Base-by-base conservation (phyloP, 2,329 filamentous ascomycete genomes). In the Trichoderma sp. region DNA sequence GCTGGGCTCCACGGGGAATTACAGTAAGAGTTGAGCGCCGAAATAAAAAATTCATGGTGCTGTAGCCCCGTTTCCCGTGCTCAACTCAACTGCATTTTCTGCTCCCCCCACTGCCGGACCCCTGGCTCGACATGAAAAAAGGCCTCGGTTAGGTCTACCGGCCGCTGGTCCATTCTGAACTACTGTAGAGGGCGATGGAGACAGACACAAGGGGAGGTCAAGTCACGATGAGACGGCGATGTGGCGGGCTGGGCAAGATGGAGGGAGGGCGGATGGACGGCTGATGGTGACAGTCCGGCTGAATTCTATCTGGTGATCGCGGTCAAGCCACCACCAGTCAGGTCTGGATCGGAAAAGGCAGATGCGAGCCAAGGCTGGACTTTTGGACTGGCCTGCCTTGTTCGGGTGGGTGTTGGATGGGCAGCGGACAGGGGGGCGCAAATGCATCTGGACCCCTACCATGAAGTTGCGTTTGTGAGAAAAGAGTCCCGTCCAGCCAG, bases 71-170 rank as follows among this genome's bases (percentile, higher is more conserved):
- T 55, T 58, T 53, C 3, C 53, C 9, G 39, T 26, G 28, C n/a
- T 57, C 47, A 23, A 50, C n/a, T 50, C n/a, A 12, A 20, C 30
- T 53, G 47, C 17, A 8, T 26, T 47, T 68, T 68, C 34, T 67
- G 57, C 34, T 13, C 8, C 30, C 43, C 64, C 64, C 64, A 57
- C 64, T 32, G 20, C 20, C 28, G 20, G 50, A 57, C 65, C 65
- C 65, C 65, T 47, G 17, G 34, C 13, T 47, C 26, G 11, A 59
- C 50, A 36, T 6, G n/a, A 47, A 6, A 43, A 59, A 34, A 23
- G 53, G 53, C 65, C 55, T 68, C 65, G 65, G 65, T 58, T 68
- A 68, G 26, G 36, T 50, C 59, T 59, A 34, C 65, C 65, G 65
- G 65, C 36, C 36, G 65, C 36, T 61, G 55, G 36, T 23, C 65